A percentile compares a stretch with the other conserved stretches of the same genome.
These are phyloP conservation scores for Pseudoneurospora amorphoporcata DNA, from an alignment of 495 filamentous ascomycete genomes.

Conservation along the genomic window DNA sequence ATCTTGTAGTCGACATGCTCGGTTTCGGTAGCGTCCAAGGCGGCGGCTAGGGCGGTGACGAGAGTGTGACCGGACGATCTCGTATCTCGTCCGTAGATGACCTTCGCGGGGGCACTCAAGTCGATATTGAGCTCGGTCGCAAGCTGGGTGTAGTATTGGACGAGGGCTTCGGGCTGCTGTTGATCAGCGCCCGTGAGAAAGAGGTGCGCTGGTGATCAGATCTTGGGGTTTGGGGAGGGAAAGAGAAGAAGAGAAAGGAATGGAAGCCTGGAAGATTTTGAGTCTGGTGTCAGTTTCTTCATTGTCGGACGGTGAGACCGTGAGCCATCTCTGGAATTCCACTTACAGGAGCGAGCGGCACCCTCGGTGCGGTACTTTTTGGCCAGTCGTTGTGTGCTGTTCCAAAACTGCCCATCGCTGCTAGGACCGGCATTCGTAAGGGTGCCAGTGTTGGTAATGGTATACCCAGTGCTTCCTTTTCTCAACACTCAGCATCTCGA, in stretches of 20 bases:
- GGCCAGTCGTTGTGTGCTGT: conserved; percentile 47
- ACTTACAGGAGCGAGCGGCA: conserved; percentile 47
- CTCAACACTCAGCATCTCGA: neutral
- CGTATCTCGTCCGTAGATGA: conserved; percentile 88
- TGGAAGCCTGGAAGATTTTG: no score
- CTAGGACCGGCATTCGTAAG: neutral
- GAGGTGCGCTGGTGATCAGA: no score
- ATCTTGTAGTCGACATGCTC: conserved; percentile 72
- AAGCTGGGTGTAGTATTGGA: conserved; percentile 63
- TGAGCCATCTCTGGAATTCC: neutral
- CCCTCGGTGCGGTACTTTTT: conserved; percentile 71
- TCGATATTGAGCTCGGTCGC: conserved; percentile 66
- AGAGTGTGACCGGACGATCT: conserved; percentile 81
- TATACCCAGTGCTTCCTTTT: neutral
- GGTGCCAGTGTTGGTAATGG: conserved; percentile 1
- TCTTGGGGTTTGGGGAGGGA: no score
- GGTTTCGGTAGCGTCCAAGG: conserved; percentile 61
- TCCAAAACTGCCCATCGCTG: conserved; percentile 4
- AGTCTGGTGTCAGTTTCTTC: neutral
- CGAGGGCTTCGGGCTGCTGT: conserved; percentile 51
- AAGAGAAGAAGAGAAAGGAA: no score
- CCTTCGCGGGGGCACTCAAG: conserved; percentile 55
- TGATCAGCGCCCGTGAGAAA: no score
- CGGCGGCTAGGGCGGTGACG: conserved; percentile 63
- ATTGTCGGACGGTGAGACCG: neutral